Percentiles rank a stretch among this genome's conserved stretches.
These are phyloP conservation scores for Gardenia jasminoides DNA, from an alignment of 257 asterid species.

Conservation along the genomic window DNA sequence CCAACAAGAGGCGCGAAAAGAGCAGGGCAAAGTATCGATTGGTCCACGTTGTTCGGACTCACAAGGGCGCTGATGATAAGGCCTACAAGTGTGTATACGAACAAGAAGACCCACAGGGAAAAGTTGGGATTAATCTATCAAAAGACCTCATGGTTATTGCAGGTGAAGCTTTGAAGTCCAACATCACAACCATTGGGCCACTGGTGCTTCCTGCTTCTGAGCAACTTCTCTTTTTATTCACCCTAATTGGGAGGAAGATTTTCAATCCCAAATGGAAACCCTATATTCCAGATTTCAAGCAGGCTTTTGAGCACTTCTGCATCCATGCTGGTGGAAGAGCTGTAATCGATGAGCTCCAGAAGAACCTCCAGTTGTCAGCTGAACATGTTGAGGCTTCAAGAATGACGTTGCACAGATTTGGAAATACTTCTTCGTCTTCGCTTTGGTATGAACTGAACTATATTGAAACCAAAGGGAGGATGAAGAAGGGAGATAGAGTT, in stretches of 20 bases:
- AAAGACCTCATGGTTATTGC: conserved; percentile 88
- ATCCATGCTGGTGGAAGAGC: conserved; percentile 91
- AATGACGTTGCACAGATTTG: conserved; percentile 79
- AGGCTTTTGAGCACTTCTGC: conserved; percentile 81
- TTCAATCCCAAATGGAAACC: conserved; percentile 87
- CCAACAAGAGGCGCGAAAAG: conserved; percentile 60
- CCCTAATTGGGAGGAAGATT: conserved; percentile 73
- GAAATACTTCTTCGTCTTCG: conserved; percentile 80
- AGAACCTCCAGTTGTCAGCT: conserved; percentile 70
- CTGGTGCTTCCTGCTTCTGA: conserved; percentile 81
- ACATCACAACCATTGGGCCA: conserved; percentile 84
- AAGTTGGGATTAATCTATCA: conserved; percentile 72
- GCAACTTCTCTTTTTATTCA: conserved; percentile 69
- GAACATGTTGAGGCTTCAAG: conserved; percentile 94
- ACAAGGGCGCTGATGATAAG: conserved; percentile 81
- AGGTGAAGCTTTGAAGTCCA: conserved; percentile 80
- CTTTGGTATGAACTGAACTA: conserved; percentile 77
- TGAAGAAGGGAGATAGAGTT: conserved; percentile 66
- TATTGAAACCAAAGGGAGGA: conserved; percentile 76
- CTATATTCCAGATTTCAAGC: conserved; percentile 80
- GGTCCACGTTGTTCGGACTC: conserved; percentile 83
- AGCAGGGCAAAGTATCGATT: conserved; percentile 61
- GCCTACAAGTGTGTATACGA: conserved; percentile 70
- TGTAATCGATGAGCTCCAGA: conserved; percentile 89
- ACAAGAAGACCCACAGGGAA: conserved; percentile 77